phyloP scores from a whole-genome alignment of 495 filamentous ascomycete species.

The Parachaetomium inaequale region DNA sequence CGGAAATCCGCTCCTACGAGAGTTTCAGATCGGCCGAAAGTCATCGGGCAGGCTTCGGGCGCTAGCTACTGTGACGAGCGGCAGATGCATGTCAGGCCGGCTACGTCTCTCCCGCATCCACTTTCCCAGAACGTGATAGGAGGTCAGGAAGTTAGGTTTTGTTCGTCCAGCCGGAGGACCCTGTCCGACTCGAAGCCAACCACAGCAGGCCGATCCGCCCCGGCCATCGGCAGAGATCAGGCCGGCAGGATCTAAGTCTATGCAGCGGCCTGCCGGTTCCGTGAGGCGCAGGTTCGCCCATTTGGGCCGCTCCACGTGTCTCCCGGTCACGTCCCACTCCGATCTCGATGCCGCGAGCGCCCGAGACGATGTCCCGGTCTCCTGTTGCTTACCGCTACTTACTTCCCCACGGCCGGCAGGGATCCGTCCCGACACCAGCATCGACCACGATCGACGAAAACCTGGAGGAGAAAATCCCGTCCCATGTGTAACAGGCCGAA shows the following conservation, averaged over 20 bases:
- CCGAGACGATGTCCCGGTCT: slow-evolving; percentile 9
- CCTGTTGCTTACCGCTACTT: slow-evolving; percentile 16
- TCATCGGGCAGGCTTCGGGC: slow-evolving; percentile 16
- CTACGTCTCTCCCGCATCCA: neutral
- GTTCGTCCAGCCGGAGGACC: neutral
- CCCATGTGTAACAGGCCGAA: neutral
- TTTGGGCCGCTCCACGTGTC: slow-evolving; percentile 27
- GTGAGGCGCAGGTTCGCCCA: slow-evolving; percentile 14
- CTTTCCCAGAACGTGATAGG: neutral
- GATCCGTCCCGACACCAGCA: neutral
- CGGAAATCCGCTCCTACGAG: neutral
- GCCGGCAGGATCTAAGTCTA: slow-evolving; percentile 13
- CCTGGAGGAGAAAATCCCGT: neutral
- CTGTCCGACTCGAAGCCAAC: slow-evolving; percentile 7
- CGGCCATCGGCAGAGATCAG: slow-evolving; percentile 10
- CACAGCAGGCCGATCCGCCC: neutral
- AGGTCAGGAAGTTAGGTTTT: slow-evolving; percentile 2
- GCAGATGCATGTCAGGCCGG: slow-evolving; percentile 13
- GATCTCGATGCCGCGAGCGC: slow-evolving; percentile 23
- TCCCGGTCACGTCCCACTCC: slow-evolving; percentile 10
- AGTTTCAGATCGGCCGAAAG: slow-evolving; percentile 12
- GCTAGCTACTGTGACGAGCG: slow-evolving; percentile 5
- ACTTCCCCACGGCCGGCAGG: neutral
- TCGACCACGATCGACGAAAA: neutral
- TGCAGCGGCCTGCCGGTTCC: slow-evolving; percentile 3